A percentile compares a stretch with the other conserved stretches of the same genome.
phyloP scores from a whole-genome alignment of 2,329 filamentous ascomycete genomes.

The Fusarium sublunatum region DNA sequence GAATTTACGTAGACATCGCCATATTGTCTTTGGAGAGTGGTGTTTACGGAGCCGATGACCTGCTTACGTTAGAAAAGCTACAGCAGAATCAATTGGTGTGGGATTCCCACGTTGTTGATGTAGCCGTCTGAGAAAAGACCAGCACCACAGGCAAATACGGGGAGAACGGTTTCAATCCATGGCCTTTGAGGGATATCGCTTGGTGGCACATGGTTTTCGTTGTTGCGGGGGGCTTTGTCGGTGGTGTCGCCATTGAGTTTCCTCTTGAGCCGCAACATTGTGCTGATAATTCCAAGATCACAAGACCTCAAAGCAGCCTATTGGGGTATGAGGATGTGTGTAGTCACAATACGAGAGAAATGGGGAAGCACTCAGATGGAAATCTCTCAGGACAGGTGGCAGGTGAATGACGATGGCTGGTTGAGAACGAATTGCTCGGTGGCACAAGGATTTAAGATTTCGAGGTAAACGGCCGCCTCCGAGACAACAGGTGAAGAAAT shows the following conservation, averaged over 20 bases:
- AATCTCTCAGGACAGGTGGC: neutral
- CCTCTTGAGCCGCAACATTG: slow-evolving; percentile 38
- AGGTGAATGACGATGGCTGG: slow-evolving; percentile 14
- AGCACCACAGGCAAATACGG: slow-evolving; percentile 87
- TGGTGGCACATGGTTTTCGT: slow-evolving; percentile 10
- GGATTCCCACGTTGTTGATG: slow-evolving; percentile 76
- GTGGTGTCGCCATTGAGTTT: slow-evolving; percentile 22
- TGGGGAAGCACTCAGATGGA: slow-evolving; percentile 1
- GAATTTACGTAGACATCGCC: slow-evolving; percentile 75
- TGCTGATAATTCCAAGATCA: slow-evolving; percentile 4
- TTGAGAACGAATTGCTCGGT: slow-evolving; percentile 5
- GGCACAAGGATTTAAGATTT: slow-evolving; percentile 17
- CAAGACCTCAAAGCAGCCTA: slow-evolving; percentile 4
- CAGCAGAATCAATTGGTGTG: neutral
- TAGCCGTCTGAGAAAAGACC: slow-evolving; percentile 94
- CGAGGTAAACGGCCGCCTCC: slow-evolving; percentile 3
- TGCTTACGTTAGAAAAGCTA: slow-evolving; percentile 45
- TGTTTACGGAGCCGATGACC: slow-evolving; percentile 90
- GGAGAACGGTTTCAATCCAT: slow-evolving; percentile 55
- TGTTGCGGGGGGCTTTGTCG: slow-evolving; percentile 10
- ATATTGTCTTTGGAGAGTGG: slow-evolving; percentile 77
- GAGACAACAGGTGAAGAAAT: neutral
- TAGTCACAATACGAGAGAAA: slow-evolving; percentile 11
- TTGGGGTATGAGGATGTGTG: slow-evolving; percentile 4
- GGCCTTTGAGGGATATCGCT: slow-evolving; percentile 21